phyloP scores from a whole-genome alignment of 768 basidiomycete species.

The Psilocybe cyanescens region DNA sequence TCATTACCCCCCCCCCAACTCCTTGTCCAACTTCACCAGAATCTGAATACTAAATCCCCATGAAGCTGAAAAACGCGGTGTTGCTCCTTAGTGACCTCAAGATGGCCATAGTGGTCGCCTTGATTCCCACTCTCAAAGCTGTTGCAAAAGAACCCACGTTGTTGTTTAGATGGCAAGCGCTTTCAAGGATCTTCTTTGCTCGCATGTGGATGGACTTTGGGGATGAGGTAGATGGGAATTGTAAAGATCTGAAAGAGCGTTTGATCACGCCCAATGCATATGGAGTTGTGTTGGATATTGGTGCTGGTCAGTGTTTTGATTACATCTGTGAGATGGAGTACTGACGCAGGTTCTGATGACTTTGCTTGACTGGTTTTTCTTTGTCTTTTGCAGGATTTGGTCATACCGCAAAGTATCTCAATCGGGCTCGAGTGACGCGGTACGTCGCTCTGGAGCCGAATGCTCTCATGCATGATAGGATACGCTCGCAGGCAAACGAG shows the following conservation, averaged over 20 bases:
- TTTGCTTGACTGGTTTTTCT: not conserved
- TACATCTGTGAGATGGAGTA: not conserved
- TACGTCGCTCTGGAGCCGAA: constrained; percentile 82
- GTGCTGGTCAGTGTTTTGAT: constrained; percentile 53
- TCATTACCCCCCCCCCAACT: not conserved
- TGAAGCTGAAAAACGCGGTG: constrained; percentile 52
- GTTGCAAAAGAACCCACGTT: constrained; percentile 45
- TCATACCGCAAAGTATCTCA: constrained; percentile 65
- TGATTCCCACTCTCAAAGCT: constrained; percentile 48
- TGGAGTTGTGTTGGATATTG: constrained; percentile 69
- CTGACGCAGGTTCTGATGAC: not conserved
- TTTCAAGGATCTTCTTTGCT: constrained; percentile 62
- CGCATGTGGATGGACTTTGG: constrained; percentile 60
- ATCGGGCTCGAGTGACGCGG: constrained; percentile 53
- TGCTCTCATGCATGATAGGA: constrained; percentile 57
- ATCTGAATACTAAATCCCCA: constrained; percentile 19
- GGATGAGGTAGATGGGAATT: constrained; percentile 46
- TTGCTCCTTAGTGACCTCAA: constrained; percentile 46
- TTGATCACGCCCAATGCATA: constrained; percentile 59
- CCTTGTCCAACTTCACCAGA: not conserved
- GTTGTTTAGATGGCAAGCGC: constrained; percentile 42
- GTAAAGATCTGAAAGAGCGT: constrained; percentile 39
- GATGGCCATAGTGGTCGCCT: constrained; percentile 38
- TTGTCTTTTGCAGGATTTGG: constrained; percentile 52
- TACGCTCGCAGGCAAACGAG: constrained; percentile 50